Evolutionary conservation across 352 stramenopile genomes (phyloP).

Genomic region (Hyaloperonospora arabidopsidis): DNA sequence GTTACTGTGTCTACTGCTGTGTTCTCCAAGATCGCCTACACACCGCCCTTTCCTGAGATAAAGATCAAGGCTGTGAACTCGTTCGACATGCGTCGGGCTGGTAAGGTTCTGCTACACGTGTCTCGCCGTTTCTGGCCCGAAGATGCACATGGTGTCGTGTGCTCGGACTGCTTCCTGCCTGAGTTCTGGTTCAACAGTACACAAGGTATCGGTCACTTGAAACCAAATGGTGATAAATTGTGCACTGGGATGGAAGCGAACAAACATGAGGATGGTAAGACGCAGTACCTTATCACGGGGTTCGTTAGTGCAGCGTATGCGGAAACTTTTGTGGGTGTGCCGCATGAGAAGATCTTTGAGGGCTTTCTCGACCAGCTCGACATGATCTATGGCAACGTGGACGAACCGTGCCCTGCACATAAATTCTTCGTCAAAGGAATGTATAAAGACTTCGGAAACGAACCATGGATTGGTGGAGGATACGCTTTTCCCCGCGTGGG

Average conservation of each 20-base stretch:
- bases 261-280: constrained; percentile 12
- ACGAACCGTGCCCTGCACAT: constrained; percentile 44
- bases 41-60: constrained; percentile 39
- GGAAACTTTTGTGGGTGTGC: constrained; percentile 38
- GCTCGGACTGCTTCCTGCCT: constrained; percentile 72
- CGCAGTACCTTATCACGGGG: constrained; percentile 68
- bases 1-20: constrained; percentile 73
- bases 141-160: constrained; percentile 73
- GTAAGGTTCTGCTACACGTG: constrained; percentile 75
- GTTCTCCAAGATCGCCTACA: constrained; percentile 68
- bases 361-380: constrained; percentile 68
- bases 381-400: constrained; percentile 59
- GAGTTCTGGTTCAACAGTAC: constrained; percentile 82
- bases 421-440: constrained; percentile 61
- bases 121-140: constrained; percentile 54
- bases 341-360: constrained; percentile 46
- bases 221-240: constrained; percentile 47
- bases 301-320: constrained; percentile 65
- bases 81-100: constrained; percentile 65
- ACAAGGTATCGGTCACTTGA: constrained; percentile 49
- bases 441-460: constrained; percentile 74
- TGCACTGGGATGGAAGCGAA: constrained; percentile 11
- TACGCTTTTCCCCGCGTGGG: constrained; percentile 74
- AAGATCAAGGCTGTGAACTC: constrained; percentile 57
- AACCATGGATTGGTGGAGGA: constrained; percentile 57